Base-by-base conservation (phyloP, 2,329 filamentous ascomycete species). In the Fonsecaea monophora region DNA sequence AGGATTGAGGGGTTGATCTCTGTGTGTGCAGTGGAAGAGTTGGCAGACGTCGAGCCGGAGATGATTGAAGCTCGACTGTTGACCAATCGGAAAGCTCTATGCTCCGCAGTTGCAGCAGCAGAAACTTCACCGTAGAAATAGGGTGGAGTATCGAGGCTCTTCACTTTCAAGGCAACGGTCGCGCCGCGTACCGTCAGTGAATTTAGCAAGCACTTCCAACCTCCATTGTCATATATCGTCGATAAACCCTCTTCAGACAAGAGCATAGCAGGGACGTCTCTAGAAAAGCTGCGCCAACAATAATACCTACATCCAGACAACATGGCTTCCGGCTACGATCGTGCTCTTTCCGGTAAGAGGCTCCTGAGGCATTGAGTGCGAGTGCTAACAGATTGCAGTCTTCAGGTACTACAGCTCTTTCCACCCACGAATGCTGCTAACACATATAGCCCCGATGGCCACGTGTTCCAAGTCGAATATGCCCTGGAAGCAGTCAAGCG, bases 401-500 rank as follows among this genome's bases (percentile, higher is more conserved):
- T 73, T 75, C 66, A 75, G 75, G 75, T 75, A 71, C 37, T 54
- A 57, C 60, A 54, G 42, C 56, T 50, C 15, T 10, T 18, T 32
- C 25, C 5, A 54, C 37, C 40, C 66, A 60, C 40, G 50, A 42
- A 40, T 58, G 48, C 66, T 71, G 74, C 83, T 89, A 80, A 90
- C 78, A 45, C n/a, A 56, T 56, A 57, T 77, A 98, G 94, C 87
- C 95, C 95, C 77, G 95, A 99, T 83, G 95, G 95, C 82, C 95
- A 99, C 85, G 95, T 99, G 76, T 99, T 99, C 84, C 95, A 99
- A 83, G 95, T 99, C 77, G 95, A 99, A 86, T 99, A 99, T 87
- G 95, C 95, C 64, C 91, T 96, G 74, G 95, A 99, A 84, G 95
- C 95, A 73, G 95, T 99, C 74, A 99, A 99, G 86, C 85, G 95